Percentiles rank a stretch among this genome's conserved stretches.
phyloP scores from a whole-genome alignment of 2,329 filamentous ascomycete species.

The Aspergillaceae sp. region DNA sequence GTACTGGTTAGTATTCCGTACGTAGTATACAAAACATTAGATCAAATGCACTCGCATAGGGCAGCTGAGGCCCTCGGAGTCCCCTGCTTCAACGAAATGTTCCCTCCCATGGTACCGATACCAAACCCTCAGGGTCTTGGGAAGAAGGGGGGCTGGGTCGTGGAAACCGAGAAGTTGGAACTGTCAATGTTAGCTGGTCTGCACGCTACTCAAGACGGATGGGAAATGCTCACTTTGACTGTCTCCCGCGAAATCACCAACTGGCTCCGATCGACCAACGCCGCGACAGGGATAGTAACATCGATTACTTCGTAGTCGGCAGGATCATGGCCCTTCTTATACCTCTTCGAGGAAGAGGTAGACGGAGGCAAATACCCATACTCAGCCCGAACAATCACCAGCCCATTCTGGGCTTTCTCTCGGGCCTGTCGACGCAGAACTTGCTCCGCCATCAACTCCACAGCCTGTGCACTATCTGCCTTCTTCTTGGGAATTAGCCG shows the following conservation, averaged over 20 bases:
- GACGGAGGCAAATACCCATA: slow-evolving; percentile 30
- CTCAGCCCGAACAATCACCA: slow-evolving; percentile 34
- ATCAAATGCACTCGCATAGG: slow-evolving; percentile 33
- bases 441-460: slow-evolving; percentile 33
- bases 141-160: slow-evolving; percentile 35
- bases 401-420: slow-evolving; percentile 27
- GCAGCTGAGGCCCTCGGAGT: slow-evolving; percentile 29
- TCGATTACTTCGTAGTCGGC: slow-evolving; percentile 24
- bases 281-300: slow-evolving; percentile 38
- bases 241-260: slow-evolving; percentile 28
- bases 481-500: slow-evolving; percentile 27
- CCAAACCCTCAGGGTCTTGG: slow-evolving; percentile 34
- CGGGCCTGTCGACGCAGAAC: slow-evolving; percentile 30
- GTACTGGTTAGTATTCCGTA: too few relatives aligned
- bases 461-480: slow-evolving; percentile 31
- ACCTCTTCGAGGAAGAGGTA: slow-evolving; percentile 9
- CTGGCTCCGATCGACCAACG: slow-evolving; percentile 36
- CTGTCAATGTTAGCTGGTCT: slow-evolving; percentile 19
- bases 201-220: not conserved
- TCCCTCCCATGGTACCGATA: slow-evolving; percentile 33
- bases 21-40: not conserved
- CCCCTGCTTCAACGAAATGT: slow-evolving; percentile 31
- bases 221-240: slow-evolving; percentile 23
- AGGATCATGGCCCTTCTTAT: slow-evolving; percentile 11
- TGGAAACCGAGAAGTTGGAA: slow-evolving; percentile 37